Evolutionary conservation across 225 moss, liverwort and hornwort genomes (phyloP), one percentile per base, ranked within the genome.

Genomic region (Pseudoscleropodium purum): DNA sequence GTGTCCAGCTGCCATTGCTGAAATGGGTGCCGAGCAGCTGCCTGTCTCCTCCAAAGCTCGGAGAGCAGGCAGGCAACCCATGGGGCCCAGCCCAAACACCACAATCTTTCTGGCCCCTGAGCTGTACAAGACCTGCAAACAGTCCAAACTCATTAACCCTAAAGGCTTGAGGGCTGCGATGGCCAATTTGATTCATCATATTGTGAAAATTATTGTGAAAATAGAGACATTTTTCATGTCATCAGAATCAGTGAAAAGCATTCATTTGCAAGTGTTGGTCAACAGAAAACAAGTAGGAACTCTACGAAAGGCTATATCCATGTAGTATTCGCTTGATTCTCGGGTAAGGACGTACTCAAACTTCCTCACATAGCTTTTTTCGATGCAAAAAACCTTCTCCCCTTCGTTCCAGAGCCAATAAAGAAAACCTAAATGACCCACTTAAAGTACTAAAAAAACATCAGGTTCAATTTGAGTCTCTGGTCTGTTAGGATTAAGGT

Each of bases 61-160:
- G 27, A 96, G 57, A 45, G 95, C 95, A 88, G 96, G 96, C 29
- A 96, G 89, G 90, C 96, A 97, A 37, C 97, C 97, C 87, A 96
- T 89, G 54, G 96, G 96, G 59, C 97, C 97, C 62, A 94, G 79
- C 21, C 93, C 96, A 85, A 94, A 86, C 47, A 96, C 86, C 84
- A 94, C 94, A 52, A 97, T 82, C 81, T 95, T 97, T n/a, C 93
- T 90, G 47, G 96, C 97, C 63, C 97, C 95, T 56, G 88, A 90
- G 39, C 89, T 92, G 83, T 93, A 86, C 85, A 97, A 91, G 57
- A 92, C 84, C 97, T 97, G 89, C 64, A 87, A 88, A 49, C 26
- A 2, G 56, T 36, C 56, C 18, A 37, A 37, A 51, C 30, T 9
- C 43, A 62, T 27, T 45, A 63, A 27, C 76, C 37, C 49, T 61